These are phyloP conservation scores for Calamus simplicifolius DNA, from an alignment of 176 grass and related monocot species.

Conservation along the genomic window DNA sequence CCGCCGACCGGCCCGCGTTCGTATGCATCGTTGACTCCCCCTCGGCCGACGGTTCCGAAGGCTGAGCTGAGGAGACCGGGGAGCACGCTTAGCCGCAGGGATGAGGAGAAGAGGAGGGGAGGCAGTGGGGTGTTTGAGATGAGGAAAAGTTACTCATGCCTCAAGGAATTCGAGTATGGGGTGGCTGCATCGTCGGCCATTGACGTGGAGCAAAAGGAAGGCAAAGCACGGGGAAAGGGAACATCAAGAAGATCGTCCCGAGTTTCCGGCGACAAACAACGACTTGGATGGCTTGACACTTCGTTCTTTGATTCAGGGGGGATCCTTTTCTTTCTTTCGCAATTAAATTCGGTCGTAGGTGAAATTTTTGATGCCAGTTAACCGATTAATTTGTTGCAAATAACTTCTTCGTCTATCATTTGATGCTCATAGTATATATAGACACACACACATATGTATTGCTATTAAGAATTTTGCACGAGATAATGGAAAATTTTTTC, in stretches of 20 bases:
- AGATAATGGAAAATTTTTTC: too few species aligned
- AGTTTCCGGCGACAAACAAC: background rate
- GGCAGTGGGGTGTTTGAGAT: background rate
- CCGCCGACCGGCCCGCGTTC: background rate
- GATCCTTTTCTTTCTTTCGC: background rate
- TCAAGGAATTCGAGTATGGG: conserved; percentile 3
- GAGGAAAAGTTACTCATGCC: conserved; percentile 13
- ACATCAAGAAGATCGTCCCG: background rate
- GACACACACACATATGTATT: too few species aligned
- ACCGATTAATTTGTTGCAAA: too few species aligned
- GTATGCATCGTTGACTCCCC: background rate
- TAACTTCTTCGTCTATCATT: too few species aligned
- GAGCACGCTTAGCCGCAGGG: background rate
- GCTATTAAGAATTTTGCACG: too few species aligned
- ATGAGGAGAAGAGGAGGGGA: background rate
- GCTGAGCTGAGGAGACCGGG: background rate
- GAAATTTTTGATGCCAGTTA: too few species aligned
- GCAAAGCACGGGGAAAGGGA: background rate
- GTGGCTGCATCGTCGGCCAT: background rate
- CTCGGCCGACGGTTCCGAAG: background rate
- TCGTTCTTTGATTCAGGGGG: too few species aligned
- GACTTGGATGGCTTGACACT: background rate
- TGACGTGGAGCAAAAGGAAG: background rate
- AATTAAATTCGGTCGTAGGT: too few species aligned
- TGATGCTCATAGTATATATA: too few species aligned